phyloP scores from a whole-genome alignment of 768 basidiomycete species.

The Baorangia bicolor region DNA sequence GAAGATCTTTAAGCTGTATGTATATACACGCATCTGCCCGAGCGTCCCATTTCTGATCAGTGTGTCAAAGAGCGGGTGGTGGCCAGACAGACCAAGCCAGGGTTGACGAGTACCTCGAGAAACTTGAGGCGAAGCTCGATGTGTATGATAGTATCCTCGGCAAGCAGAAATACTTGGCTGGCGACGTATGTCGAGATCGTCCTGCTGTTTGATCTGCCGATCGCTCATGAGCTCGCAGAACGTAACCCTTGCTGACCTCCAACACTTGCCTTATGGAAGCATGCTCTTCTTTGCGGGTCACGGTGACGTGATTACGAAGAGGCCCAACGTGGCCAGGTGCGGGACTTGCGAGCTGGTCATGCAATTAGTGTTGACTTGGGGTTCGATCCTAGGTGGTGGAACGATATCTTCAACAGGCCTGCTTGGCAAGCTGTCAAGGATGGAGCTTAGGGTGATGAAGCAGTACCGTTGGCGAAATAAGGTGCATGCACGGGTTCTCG shows the following conservation, averaged over 20 bases:
- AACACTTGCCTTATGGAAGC: conserved; percentile 51
- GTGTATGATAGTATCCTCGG: conserved; percentile 53
- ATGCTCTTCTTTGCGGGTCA: conserved; percentile 24
- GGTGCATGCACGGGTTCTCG: background rate
- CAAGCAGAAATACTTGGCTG: conserved; percentile 57
- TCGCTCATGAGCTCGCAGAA: conserved; percentile 24
- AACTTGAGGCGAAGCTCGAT: conserved; percentile 40
- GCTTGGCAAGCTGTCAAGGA: conserved; percentile 48
- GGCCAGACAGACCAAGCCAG: conserved; percentile 20
- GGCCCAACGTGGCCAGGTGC: conserved; percentile 47
- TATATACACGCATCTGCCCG: background rate
- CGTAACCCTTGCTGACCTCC: conserved; percentile 57
- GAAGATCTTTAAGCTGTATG: conserved; percentile 52
- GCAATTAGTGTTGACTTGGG: background rate
- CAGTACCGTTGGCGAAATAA: background rate
- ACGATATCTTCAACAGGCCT: conserved; percentile 42
- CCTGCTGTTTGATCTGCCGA: background rate
- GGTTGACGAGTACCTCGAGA: conserved; percentile 10
- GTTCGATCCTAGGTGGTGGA: conserved; percentile 48
- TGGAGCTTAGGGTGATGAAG: conserved; percentile 18
- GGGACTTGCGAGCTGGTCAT: background rate
- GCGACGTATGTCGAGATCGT: conserved; percentile 41
- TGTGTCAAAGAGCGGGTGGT: conserved; percentile 16
- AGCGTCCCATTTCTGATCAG: background rate
- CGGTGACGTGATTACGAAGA: conserved; percentile 30